phyloP scores from a whole-genome alignment of 768 basidiomycete genomes.

The Strobilomyces dryophilus region DNA sequence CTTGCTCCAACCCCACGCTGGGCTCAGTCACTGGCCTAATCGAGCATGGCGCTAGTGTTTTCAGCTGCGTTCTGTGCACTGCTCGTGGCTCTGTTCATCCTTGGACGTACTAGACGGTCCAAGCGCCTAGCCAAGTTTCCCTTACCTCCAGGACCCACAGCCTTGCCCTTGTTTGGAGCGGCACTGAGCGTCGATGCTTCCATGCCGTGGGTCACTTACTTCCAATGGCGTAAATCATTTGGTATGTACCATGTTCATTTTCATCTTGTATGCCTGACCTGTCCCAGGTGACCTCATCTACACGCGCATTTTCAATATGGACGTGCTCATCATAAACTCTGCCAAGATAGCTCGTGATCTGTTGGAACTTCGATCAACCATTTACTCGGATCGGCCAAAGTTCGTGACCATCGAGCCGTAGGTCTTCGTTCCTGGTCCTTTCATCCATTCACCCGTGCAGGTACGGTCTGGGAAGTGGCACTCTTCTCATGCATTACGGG shows the following conservation, averaged over 20 bases:
- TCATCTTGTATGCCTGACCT: not conserved
- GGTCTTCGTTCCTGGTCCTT: not conserved
- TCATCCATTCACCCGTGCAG: constrained; percentile 4
- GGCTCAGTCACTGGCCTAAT: too few relatives aligned
- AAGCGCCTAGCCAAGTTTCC: constrained; percentile 6
- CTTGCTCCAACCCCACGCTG: too few relatives aligned
- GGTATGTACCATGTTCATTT: constrained; percentile 8
- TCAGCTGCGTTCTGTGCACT: constrained; percentile 3
- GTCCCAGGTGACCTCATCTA: constrained; percentile 21
- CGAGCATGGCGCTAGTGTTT: constrained; percentile 1
- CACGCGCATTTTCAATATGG: constrained; percentile 19
- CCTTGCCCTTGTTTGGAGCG: constrained; percentile 34
- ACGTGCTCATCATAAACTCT: constrained; percentile 27
- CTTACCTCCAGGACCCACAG: constrained; percentile 50
- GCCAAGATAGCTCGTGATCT: constrained; percentile 26
- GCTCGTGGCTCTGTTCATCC: constrained; percentile 13
- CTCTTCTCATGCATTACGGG: constrained; percentile 35
- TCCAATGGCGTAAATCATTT: constrained; percentile 27
- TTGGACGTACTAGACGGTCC: not conserved
- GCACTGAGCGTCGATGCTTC: constrained; percentile 23
- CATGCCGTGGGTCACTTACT: constrained; percentile 33
- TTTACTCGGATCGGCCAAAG: constrained; percentile 34
- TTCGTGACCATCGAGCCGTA: constrained; percentile 23
- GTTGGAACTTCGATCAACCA: constrained; percentile 25
- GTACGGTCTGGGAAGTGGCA: constrained; percentile 34